Conservation (phyloP, 2,329 filamentous ascomycete genomes). For the Thielaviopsis euricoi region DNA sequence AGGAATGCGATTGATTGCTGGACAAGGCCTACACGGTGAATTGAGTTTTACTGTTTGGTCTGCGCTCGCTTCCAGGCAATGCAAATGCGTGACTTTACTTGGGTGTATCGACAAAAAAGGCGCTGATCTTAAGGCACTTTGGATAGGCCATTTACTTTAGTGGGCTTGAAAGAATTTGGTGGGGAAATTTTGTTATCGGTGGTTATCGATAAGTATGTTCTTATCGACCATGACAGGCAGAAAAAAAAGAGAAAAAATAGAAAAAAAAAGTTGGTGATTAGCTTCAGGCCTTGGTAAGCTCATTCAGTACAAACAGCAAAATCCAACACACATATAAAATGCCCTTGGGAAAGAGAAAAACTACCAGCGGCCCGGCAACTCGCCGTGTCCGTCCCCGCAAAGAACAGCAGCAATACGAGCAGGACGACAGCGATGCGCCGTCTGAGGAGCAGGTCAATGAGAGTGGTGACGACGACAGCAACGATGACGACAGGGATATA, state of each 20-base stretch:
- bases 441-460: conserved; percentile 17
- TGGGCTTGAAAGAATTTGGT: not conserved
- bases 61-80: not conserved
- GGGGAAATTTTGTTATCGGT: not conserved
- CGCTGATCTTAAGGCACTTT: no score
- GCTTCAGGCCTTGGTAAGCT: not conserved
- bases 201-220: not conserved
- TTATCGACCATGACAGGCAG: not conserved
- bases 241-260: no score
- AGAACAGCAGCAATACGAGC: conserved; percentile 28
- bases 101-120: no score
- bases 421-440: conserved; percentile 20
- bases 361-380: conserved; percentile 21
- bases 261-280: not conserved
- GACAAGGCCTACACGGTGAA: no score
- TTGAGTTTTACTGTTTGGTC: not conserved
- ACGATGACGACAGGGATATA: conserved; percentile 18
- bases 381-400: conserved; percentile 28
- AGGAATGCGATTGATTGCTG: no score
- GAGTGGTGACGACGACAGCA: conserved; percentile 17
- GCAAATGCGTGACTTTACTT: no score
- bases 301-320: not conserved
- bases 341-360: conserved; percentile 26
- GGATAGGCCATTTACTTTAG: not conserved
- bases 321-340: conserved; percentile 15